Evolutionary conservation across 495 filamentous ascomycete species (phyloP), one percentile per base, ranked within the genome.

Genomic region (Apodospora peruviana): DNA sequence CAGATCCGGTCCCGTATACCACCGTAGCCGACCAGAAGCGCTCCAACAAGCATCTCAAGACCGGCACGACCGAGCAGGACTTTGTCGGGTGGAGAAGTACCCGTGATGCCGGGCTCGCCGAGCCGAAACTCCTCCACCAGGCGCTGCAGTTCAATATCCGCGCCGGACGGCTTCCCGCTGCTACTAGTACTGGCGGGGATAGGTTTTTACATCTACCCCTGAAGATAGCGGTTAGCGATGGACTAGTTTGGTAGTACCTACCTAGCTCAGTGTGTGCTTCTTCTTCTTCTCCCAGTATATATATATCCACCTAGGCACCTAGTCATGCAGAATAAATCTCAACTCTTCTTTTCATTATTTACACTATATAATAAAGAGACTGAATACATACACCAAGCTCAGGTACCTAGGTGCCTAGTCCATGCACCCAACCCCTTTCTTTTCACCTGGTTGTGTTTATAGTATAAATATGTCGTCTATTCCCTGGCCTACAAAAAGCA

Each of bases 81-180:
- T 85, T 80, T 54, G 69, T 83, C 11, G 24, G 45, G 12, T 57
- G 69, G 63, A 60, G 81, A 4, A 53, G 18, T 5, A 70, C 72
- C 43, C 54, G 80, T 0, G 80, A 84, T 63, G 56, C 62, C 3
- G 47, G 10, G 5, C 51, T 83, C 19, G 64, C 54, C 5, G 78
- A 68, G 45, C 81, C 81, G 5, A 68, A 63, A 42, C 57, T 83
- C 48, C 50, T 84, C 19, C 73, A 82, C 55, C 74, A 73, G 57
- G 65, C 77, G 4, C 55, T 84, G 61, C 81, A 84, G 62, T 41
- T 82, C 3, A 84, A 84, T 52, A 75, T 83, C 39, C 62, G 80
- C 2, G 80, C 59, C 9, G 81, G 80, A 0, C 40, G 58, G 44
- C 48, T 83, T 49, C 79, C 78, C 5, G 37, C 9, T 2, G 38